Percentiles rank a stretch among this genome's conserved stretches.
Conservation (phyloP, 306 rosid species). For the Vigna reflexopilosa region DNA sequence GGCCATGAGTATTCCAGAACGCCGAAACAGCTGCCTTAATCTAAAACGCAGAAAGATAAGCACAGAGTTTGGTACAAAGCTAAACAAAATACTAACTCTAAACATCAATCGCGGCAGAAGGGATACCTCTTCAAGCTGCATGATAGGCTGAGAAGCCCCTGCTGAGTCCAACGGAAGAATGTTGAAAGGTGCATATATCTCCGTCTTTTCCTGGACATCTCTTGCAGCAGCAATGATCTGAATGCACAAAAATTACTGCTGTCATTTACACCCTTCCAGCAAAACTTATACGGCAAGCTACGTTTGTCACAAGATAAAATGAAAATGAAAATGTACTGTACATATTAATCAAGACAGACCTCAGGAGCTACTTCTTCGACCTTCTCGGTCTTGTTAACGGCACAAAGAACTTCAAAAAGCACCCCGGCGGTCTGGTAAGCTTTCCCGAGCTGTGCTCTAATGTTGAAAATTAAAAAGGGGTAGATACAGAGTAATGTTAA, state of each 20-base stretch:
- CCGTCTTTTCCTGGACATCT: conserved; percentile 98
- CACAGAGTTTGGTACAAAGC: conserved; percentile 38
- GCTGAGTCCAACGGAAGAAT: conserved; percentile 97
- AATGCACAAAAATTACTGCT: conserved; percentile 35
- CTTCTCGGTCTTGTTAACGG: conserved; percentile 94
- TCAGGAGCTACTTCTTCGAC: conserved; percentile 99
- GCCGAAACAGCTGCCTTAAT: conserved; percentile 92
- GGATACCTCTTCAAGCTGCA: conserved; percentile 96
- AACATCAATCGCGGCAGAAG: conserved; percentile 17
- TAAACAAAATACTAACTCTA: conserved; percentile 39
- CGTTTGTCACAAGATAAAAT: conserved; percentile 30
- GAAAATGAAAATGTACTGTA: conserved; percentile 19
- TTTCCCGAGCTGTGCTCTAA: conserved; percentile 92
- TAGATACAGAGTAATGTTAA: not conserved
- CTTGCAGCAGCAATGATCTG: conserved; percentile 98
- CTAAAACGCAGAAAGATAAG: conserved; percentile 51
- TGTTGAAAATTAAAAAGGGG: not conserved
- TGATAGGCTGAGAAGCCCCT: conserved; percentile 92
- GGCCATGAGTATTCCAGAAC: conserved; percentile 78
- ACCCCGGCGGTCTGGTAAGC: conserved; percentile 95
- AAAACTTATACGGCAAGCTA: conserved; percentile 28
- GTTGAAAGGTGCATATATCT: conserved; percentile 88
- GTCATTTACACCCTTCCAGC: not conserved
- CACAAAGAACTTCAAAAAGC: conserved; percentile 97
- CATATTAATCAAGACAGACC: conserved; percentile 55